A percentile compares a stretch with the other conserved stretches of the same genome.
Conservation (phyloP, 495 filamentous ascomycete species). For the Penicillium longicatenatum region DNA sequence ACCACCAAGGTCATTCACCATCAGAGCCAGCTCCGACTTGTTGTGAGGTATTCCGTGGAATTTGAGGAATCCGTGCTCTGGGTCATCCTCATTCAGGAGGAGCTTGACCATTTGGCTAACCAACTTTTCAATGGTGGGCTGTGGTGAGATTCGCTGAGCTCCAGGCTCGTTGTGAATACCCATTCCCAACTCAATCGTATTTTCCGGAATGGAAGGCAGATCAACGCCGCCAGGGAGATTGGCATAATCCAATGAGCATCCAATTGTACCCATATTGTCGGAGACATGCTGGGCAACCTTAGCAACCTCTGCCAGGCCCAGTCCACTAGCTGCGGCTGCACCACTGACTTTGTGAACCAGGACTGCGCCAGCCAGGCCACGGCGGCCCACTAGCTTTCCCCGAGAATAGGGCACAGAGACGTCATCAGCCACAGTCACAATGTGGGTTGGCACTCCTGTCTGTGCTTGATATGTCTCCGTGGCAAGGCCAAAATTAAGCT, state of each 20-base stretch:
- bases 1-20: conserved; percentile 19
- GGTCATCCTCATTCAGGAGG: conserved; percentile 9
- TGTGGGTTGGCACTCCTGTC: conserved; percentile 7
- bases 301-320: conserved; percentile 3
- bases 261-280: conserved; percentile 19
- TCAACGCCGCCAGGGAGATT: conserved; percentile 14
- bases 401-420: conserved; percentile 15
- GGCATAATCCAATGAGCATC: conserved; percentile 17
- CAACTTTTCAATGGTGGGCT: conserved; percentile 12
- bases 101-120: conserved; percentile 12
- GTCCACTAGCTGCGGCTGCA: conserved; percentile 8
- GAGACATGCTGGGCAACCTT: conserved; percentile 15
- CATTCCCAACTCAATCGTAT: conserved; percentile 15
- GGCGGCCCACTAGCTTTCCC: conserved; percentile 13
- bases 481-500: conserved; percentile 18
- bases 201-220: conserved; percentile 8
- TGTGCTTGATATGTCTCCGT: conserved; percentile 14
- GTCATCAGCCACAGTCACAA: conserved; percentile 14
- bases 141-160: conserved; percentile 11
- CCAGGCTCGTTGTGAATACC: conserved; percentile 22
- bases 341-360: conserved; percentile 17
- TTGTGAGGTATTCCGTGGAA: conserved; percentile 8
- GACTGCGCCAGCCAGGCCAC: conserved; percentile 10
- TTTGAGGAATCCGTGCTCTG: conserved; percentile 17
- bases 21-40: conserved; percentile 9